phyloP scores from a whole-genome alignment of 2,329 filamentous ascomycete species.

The Fusarium brevicatenulatum region DNA sequence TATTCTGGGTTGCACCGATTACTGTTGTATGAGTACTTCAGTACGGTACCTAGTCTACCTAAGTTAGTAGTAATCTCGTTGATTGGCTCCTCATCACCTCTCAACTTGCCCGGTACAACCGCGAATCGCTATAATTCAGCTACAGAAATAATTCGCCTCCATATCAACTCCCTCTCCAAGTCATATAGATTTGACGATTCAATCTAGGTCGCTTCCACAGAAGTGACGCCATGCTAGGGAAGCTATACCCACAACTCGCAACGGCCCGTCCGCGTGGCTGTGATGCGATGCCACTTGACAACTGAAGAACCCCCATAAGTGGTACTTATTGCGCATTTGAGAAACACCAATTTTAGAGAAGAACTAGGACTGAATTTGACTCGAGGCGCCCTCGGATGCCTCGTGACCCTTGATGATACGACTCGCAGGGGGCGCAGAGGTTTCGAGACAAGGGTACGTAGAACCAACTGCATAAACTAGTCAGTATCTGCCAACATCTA shows the following conservation, averaged over 20 bases:
- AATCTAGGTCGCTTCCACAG: background rate
- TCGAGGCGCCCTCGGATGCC: constrained; percentile 4
- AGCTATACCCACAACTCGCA: constrained; percentile 12
- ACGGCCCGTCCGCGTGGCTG: constrained; percentile 22
- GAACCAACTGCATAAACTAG: constrained; percentile 17
- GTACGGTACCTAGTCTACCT: background rate
- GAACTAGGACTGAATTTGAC: background rate
- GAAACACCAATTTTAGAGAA: background rate
- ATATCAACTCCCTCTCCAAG: background rate
- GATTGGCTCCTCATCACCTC: constrained; percentile 3
- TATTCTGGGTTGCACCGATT: background rate
- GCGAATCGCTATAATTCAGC: background rate
- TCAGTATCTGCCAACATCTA: background rate
- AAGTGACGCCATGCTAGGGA: background rate
- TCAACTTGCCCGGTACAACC: background rate
- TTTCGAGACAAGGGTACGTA: constrained; percentile 21
- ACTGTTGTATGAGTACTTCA: background rate
- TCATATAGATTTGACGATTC: background rate
- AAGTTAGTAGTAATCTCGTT: background rate
- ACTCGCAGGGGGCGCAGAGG: constrained; percentile 25
- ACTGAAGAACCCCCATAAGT: background rate
- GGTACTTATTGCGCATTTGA: background rate
- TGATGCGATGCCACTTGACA: background rate
- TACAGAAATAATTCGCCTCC: background rate
- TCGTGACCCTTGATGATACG: constrained; percentile 10